Conservation (phyloP, 495 filamentous ascomycete genomes). For the Neurospora sp. region DNA sequence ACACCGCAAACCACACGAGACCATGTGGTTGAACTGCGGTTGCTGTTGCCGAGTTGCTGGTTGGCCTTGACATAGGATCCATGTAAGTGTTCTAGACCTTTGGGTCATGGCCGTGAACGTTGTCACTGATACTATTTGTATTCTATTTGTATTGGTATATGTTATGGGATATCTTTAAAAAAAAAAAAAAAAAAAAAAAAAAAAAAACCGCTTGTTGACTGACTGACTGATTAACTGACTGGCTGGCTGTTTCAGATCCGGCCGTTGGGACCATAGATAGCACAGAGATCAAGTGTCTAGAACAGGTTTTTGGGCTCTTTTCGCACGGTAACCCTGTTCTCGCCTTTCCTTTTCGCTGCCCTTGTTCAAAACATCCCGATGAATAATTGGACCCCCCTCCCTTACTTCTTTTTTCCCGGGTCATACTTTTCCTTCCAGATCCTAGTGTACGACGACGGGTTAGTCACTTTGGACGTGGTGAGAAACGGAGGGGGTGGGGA, state of each 20-base stretch:
- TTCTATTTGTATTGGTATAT: background rate
- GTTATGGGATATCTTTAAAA: background rate
- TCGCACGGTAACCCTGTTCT: background rate
- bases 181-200: background rate
- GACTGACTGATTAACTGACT: background rate
- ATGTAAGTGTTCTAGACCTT: background rate
- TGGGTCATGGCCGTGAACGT: background rate
- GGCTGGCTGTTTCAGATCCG: background rate
- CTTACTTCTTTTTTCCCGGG: conserved; percentile 40
- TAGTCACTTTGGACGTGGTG: background rate
- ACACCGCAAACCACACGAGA: background rate
- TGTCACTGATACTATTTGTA: background rate
- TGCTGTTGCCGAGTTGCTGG: background rate
- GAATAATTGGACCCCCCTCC: background rate
- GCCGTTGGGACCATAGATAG: background rate
- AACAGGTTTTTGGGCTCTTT: background rate
- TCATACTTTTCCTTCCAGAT: conserved; percentile 97
- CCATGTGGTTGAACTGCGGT: background rate
- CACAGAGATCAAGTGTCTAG: background rate
- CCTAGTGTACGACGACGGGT: conserved; percentile 37
- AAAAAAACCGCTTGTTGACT: background rate
- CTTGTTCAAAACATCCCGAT: background rate
- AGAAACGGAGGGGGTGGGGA: background rate
- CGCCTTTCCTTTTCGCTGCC: background rate
- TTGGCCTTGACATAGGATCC: background rate